Evolutionary conservation across 768 basidiomycete species (phyloP).

Genomic region (Tulasnella sp.): DNA sequence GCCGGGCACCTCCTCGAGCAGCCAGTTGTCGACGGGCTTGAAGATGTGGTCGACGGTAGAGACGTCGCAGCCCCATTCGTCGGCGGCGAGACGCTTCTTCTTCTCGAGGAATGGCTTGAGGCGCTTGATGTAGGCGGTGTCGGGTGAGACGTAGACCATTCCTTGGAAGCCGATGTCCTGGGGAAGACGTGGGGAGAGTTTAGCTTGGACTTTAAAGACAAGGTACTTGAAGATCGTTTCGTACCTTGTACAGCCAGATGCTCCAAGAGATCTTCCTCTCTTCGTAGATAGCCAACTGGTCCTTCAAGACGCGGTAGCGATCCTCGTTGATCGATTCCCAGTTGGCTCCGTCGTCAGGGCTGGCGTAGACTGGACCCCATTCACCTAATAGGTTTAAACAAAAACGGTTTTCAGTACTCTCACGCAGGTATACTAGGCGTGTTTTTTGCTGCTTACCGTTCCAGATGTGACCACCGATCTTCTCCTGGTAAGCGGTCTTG

Average conservation of each 20-base stretch:
- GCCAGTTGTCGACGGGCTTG: conserved; percentile 44
- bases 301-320: conserved; percentile 67
- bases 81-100: conserved; percentile 49
- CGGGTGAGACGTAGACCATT: conserved; percentile 47
- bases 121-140: conserved; percentile 50
- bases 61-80: conserved; percentile 49
- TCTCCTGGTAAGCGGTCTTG: conserved; percentile 46
- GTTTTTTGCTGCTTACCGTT: conserved; percentile 37
- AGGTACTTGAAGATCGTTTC: background rate
- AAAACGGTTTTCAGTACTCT: too few relatives aligned
- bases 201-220: background rate
- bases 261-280: conserved; percentile 62
- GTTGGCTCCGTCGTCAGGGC: conserved; percentile 57
- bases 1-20: conserved; percentile 40
- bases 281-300: conserved; percentile 74
- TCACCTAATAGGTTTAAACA: conserved; percentile 53
- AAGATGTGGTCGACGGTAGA: conserved; percentile 43
- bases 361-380: conserved; percentile 84
- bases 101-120: conserved; percentile 47
- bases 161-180: conserved; percentile 47
- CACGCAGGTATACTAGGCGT: too few relatives aligned
- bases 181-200: background rate
- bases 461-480: conserved; percentile 36
- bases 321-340: conserved; percentile 68
- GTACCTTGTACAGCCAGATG: conserved; percentile 78